These are phyloP conservation scores for Cornus controversa DNA, from an alignment of 148 eudicot species.

Conservation along the genomic window DNA sequence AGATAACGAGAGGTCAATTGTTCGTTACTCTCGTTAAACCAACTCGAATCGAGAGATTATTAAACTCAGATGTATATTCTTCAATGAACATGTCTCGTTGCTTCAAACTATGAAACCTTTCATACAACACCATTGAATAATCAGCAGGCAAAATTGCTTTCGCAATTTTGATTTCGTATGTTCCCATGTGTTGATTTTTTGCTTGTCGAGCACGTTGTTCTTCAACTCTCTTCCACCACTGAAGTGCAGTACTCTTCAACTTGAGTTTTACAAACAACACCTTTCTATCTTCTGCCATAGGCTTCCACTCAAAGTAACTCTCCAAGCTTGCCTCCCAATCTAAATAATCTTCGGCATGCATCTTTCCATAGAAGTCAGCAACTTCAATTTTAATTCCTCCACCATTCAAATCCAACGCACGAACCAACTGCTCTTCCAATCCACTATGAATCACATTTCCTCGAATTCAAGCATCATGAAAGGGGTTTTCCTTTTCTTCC, in stretches of 20 bases:
- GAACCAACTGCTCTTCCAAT: neutral
- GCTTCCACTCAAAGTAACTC: conserved; percentile 7
- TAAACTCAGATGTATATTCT: too few species aligned
- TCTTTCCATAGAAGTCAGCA: neutral
- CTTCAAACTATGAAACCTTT: too few species aligned
- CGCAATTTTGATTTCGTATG: too few species aligned
- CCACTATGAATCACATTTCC: neutral
- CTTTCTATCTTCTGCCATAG: neutral
- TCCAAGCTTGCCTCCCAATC: conserved; percentile 3
- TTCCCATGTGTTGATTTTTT: too few species aligned
- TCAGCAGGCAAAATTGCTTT: too few species aligned
- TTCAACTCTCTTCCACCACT: too few species aligned
- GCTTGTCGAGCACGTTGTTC: too few species aligned
- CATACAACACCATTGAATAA: too few species aligned
- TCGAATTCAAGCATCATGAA: neutral
- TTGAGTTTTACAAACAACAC: neutral
- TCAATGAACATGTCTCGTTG: too few species aligned
- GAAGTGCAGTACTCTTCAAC: neutral
- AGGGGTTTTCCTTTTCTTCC: neutral
- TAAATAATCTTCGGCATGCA: neutral
- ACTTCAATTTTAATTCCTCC: conserved; percentile 7
- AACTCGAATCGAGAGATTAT: too few species aligned
- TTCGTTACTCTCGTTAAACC: too few species aligned
- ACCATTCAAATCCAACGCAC: neutral
- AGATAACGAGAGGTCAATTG: too few species aligned